These are phyloP conservation scores for Orychophragmus violaceus DNA, from an alignment of 345 rosid species.

Conservation along the genomic window DNA sequence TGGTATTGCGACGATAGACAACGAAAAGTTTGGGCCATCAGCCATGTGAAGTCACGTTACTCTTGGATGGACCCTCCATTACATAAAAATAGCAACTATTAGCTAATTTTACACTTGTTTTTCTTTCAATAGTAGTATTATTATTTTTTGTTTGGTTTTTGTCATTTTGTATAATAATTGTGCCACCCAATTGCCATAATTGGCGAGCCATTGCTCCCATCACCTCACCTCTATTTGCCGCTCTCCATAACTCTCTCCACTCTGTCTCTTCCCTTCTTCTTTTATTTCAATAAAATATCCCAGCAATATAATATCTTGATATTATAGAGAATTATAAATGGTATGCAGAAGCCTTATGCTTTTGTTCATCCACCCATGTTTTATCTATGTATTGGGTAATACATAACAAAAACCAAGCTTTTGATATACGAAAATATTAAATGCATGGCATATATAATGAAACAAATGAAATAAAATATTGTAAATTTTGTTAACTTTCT, in stretches of 20 bases:
- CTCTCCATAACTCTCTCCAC: conserved; percentile 2
- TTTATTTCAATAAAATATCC: conserved; percentile 1
- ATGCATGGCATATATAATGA: background rate
- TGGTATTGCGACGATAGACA: background rate
- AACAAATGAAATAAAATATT: background rate
- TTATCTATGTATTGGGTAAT: background rate
- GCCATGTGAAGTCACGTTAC: conserved; percentile 31
- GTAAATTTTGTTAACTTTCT: background rate
- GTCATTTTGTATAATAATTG: conserved; percentile 24
- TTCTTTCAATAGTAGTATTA: background rate
- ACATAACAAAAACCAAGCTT: background rate
- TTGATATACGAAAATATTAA: background rate
- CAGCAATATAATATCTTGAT: background rate
- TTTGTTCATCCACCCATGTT: background rate
- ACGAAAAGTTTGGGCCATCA: conserved; percentile 11
- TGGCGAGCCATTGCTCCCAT: conserved; percentile 20
- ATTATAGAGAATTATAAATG: background rate
- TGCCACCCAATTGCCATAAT: conserved; percentile 28
- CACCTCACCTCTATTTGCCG: conserved; percentile 22
- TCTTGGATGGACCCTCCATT: conserved; percentile 18
- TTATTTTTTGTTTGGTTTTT: conserved; percentile 6
- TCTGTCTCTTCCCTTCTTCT: background rate
- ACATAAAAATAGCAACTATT: conserved; percentile 1
- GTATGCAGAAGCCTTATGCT: conserved; percentile 1
- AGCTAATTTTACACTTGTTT: background rate